These are phyloP conservation scores for Boletus coccyginus DNA, from an alignment of 768 basidiomycete genomes.

Conservation along the genomic window DNA sequence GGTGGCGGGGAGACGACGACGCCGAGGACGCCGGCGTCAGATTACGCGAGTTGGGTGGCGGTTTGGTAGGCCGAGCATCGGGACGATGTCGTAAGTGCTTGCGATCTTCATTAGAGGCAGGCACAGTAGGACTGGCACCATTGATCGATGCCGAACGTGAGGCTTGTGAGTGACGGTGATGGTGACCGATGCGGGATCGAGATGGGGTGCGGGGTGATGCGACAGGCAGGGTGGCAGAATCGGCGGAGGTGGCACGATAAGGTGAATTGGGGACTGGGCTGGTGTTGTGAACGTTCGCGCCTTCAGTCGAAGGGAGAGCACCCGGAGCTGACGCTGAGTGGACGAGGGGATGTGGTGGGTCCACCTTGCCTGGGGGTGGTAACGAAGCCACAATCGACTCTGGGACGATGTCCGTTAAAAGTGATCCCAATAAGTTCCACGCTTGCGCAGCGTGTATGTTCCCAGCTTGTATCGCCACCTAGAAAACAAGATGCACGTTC, in stretches of 20 bases:
- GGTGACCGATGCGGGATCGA: constrained; percentile 18
- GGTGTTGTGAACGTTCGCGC: constrained; percentile 1
- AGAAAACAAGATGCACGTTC: neutral
- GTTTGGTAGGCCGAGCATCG: constrained; percentile 25
- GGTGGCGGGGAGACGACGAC: constrained; percentile 54
- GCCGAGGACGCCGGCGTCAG: constrained; percentile 58
- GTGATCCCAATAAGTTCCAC: constrained; percentile 64
- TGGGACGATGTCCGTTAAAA: constrained; percentile 50
- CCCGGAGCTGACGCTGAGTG: constrained; percentile 45
- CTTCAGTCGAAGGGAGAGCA: constrained; percentile 31
- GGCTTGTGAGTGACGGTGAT: constrained; percentile 4
- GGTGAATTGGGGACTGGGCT: constrained; percentile 18
- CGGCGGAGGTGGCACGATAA: constrained; percentile 25
- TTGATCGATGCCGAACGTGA: constrained; percentile 19
- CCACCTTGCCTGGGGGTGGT: constrained; percentile 16
- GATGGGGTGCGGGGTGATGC: constrained; percentile 22
- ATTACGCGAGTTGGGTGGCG: constrained; percentile 41
- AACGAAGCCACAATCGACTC: constrained; percentile 28
- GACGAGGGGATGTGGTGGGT: constrained; percentile 27
- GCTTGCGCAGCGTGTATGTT: constrained; percentile 56
- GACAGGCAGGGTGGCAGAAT: constrained; percentile 13
- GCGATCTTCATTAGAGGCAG: constrained; percentile 25
- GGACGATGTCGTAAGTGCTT: constrained; percentile 20
- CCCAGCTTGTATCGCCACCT: constrained; percentile 62
- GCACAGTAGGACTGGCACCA: constrained; percentile 16